Evolutionary conservation across 352 stramenopile genomes (phyloP).

Genomic region (Stephanocyclus meneghinianus): DNA sequence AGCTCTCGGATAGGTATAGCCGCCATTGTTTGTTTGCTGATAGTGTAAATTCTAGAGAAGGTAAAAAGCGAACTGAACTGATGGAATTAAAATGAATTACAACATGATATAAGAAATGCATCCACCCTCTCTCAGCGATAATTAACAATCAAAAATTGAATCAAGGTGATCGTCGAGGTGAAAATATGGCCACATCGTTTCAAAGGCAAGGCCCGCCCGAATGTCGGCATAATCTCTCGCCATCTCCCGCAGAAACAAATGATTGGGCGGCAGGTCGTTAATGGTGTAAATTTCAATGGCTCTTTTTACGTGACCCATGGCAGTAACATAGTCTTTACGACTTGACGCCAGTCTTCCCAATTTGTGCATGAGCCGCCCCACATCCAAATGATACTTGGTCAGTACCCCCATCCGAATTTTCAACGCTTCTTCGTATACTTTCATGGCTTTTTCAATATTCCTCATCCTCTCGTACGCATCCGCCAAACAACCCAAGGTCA

Average conservation of each 20-base stretch:
- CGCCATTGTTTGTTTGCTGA: too few species aligned
- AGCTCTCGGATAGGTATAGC: background rate
- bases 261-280: conserved; percentile 66
- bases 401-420: conserved; percentile 56
- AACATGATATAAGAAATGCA: background rate
- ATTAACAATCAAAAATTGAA: conserved; percentile 7
- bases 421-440: conserved; percentile 70
- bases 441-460: conserved; percentile 62
- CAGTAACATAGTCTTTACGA: conserved; percentile 59
- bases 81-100: background rate
- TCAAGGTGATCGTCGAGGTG: conserved; percentile 8
- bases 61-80: background rate
- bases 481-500: conserved; percentile 70
- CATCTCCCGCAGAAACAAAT: conserved; percentile 77
- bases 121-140: too few species aligned
- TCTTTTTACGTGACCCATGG: conserved; percentile 60
- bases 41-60: too few species aligned
- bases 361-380: conserved; percentile 77
- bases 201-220: conserved; percentile 67
- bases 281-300: conserved; percentile 71
- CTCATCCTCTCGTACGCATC: conserved; percentile 79
- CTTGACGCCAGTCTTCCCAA: conserved; percentile 64
- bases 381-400: conserved; percentile 69
- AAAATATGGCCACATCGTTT: background rate
- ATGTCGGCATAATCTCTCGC: conserved; percentile 77